Conservation (phyloP, 768 basidiomycete genomes). For the Fomitopsis serialis region DNA sequence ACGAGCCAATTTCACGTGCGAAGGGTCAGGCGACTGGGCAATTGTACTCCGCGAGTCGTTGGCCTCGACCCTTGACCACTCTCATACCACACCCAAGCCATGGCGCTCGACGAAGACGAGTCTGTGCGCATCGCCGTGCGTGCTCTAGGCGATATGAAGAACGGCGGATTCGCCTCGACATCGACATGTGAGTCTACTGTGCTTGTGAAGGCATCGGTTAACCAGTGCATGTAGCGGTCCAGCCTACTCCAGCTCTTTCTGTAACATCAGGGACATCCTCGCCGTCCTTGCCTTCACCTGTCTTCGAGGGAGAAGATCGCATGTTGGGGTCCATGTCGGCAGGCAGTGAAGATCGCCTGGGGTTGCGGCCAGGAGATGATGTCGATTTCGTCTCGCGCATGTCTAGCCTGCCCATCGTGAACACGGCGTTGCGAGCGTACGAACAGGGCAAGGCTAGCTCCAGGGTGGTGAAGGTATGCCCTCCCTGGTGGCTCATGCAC, state of each 20-base stretch:
- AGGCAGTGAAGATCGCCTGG: constrained; percentile 1
- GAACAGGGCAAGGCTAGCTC: constrained; percentile 83
- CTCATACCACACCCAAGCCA: not conserved
- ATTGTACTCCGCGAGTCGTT: not conserved
- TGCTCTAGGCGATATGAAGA: constrained; percentile 77
- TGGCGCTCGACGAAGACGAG: constrained; percentile 55
- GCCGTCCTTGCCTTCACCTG: constrained; percentile 25
- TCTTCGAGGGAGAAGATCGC: constrained; percentile 12
- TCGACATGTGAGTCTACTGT: constrained; percentile 6
- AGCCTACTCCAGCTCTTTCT: constrained; percentile 31
- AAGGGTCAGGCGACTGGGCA: not conserved
- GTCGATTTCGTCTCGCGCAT: constrained; percentile 50
- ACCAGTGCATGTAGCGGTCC: constrained; percentile 19
- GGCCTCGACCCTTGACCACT: not conserved
- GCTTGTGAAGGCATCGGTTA: not conserved
- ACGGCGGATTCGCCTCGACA: constrained; percentile 27
- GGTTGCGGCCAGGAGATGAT: constrained; percentile 13
- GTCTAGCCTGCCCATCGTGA: constrained; percentile 66
- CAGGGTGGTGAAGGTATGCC: constrained; percentile 73
- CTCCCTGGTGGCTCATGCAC: not conserved
- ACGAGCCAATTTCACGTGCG: constrained; percentile 2
- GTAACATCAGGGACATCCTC: constrained; percentile 26
- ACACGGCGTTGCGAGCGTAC: constrained; percentile 66
- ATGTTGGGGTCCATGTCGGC: constrained; percentile 2
- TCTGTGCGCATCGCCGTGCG: constrained; percentile 73